phyloP scores from a whole-genome alignment of 75 land plant species.

The Sequoia sempervirens region DNA sequence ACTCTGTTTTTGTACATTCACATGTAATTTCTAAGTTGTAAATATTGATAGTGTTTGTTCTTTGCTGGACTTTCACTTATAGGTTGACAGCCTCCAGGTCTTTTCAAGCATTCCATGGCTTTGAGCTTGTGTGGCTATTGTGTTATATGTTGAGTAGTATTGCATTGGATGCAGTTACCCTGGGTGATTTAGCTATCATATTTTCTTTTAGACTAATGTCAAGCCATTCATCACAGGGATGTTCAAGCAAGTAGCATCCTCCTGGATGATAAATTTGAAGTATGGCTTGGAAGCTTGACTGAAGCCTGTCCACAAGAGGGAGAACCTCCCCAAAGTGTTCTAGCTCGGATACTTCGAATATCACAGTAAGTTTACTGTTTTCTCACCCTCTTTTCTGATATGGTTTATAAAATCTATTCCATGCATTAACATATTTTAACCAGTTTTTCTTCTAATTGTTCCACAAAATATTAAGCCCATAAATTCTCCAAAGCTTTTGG shows the following conservation, averaged over 20 bases:
- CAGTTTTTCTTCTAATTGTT: no score
- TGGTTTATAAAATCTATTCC: background rate
- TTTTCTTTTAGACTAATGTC: no score
- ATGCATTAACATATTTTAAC: background rate
- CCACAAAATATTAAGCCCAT: background rate
- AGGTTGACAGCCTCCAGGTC: background rate
- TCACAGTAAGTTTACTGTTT: slow-evolving; percentile 65
- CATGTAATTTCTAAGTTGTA: no score
- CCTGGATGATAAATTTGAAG: no score
- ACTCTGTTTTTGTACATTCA: background rate
- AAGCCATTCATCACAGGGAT: no score
- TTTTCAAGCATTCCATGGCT: background rate
- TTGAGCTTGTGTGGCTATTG: no score
- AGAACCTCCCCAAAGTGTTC: slow-evolving; percentile 63
- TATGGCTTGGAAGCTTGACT: slow-evolving; percentile 80
- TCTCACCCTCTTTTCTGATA: background rate
- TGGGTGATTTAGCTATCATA: no score
- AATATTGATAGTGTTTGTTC: no score
- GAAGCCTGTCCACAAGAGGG: slow-evolving; percentile 79
- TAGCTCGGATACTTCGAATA: slow-evolving; percentile 69
- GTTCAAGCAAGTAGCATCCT: no score
- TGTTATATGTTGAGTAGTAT: no score
- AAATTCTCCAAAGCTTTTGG: no score
- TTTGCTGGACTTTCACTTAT: background rate
- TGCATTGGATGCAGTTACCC: no score